Evolutionary conservation across 1,284 basidiomycete genomes (phyloP).

Genomic region (Moesziomyces antarcticus): DNA sequence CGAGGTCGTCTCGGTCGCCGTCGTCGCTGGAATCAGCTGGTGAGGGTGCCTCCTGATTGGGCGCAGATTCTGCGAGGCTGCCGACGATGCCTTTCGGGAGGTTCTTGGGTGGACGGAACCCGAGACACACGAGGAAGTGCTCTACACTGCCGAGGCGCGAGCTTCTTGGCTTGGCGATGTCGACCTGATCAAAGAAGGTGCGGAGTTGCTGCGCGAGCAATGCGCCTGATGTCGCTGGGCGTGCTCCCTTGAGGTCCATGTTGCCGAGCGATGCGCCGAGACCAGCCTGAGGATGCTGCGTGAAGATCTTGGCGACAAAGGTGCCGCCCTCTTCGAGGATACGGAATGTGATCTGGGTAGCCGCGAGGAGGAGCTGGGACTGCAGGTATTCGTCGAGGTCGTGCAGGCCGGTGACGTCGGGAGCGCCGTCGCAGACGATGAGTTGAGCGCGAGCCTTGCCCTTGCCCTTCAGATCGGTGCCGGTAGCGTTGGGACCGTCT

Average conservation of each 20-base stretch:
- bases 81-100: conserved; percentile 28
- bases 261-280: conserved; percentile 33
- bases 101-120: conserved; percentile 65
- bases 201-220: conserved; percentile 56
- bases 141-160: conserved; percentile 67
- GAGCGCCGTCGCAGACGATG: conserved; percentile 74
- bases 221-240: conserved; percentile 29
- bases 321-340: conserved; percentile 71
- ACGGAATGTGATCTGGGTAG: conserved; percentile 72
- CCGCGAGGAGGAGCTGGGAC: conserved; percentile 72
- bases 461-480: conserved; percentile 12
- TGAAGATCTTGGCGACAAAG: conserved; percentile 74
- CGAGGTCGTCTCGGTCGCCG: conserved; percentile 22
- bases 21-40: conserved; percentile 7
- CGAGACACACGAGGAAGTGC: conserved; percentile 72
- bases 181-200: conserved; percentile 70
- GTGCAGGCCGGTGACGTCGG: conserved; percentile 74
- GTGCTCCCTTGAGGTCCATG: conserved; percentile 31
- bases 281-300: conserved; percentile 42
- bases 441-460: conserved; percentile 71
- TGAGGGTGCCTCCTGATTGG: background rate
- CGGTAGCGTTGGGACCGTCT: conserved; percentile 10
- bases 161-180: conserved; percentile 68
- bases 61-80: conserved; percentile 3
- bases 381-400: conserved; percentile 74